Conservation (phyloP, 805 yeast genomes). For the Starmerella sp. region DNA sequence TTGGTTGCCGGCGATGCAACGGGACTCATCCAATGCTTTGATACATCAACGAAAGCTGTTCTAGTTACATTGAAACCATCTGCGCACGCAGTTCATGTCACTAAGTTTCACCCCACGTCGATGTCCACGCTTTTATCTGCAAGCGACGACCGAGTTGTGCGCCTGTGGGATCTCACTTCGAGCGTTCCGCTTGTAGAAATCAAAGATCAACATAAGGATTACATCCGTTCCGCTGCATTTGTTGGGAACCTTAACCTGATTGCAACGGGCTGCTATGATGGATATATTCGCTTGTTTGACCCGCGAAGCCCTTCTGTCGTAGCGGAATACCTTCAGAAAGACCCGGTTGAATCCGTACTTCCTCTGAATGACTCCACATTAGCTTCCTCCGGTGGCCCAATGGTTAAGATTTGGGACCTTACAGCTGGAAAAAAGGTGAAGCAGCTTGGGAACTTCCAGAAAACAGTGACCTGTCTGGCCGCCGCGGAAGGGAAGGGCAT, state of each 20-base stretch:
- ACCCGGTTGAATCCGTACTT: slow-evolving; percentile 77
- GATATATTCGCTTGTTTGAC: slow-evolving; percentile 72
- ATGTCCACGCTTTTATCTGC: slow-evolving; percentile 73
- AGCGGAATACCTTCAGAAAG: slow-evolving; percentile 54
- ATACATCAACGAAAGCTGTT: slow-evolving; percentile 67
- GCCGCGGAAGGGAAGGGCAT: slow-evolving; percentile 66
- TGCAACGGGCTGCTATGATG: slow-evolving; percentile 93
- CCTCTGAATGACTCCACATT: slow-evolving; percentile 67
- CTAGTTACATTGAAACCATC: slow-evolving; percentile 75
- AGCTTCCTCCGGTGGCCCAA: slow-evolving; percentile 72
- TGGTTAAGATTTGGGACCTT: slow-evolving; percentile 84
- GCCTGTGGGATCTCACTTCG: slow-evolving; percentile 83
- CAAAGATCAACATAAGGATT: slow-evolving; percentile 57
- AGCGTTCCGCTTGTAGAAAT: slow-evolving; percentile 61
- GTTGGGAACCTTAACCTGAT: slow-evolving; percentile 66
- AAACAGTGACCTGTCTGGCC: slow-evolving; percentile 79
- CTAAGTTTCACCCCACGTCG: slow-evolving; percentile 74
- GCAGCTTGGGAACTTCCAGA: slow-evolving; percentile 77
- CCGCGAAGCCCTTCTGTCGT: slow-evolving; percentile 47
- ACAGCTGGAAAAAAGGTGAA: slow-evolving; percentile 59
- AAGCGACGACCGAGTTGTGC: slow-evolving; percentile 77
- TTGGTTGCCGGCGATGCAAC: slow-evolving; percentile 92
- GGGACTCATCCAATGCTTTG: slow-evolving; percentile 84
- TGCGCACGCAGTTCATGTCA: slow-evolving; percentile 81
- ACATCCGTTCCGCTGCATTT: slow-evolving; percentile 71